These are phyloP conservation scores for Scleroderma citrinum DNA, from an alignment of 768 basidiomycete species.

Conservation along the genomic window DNA sequence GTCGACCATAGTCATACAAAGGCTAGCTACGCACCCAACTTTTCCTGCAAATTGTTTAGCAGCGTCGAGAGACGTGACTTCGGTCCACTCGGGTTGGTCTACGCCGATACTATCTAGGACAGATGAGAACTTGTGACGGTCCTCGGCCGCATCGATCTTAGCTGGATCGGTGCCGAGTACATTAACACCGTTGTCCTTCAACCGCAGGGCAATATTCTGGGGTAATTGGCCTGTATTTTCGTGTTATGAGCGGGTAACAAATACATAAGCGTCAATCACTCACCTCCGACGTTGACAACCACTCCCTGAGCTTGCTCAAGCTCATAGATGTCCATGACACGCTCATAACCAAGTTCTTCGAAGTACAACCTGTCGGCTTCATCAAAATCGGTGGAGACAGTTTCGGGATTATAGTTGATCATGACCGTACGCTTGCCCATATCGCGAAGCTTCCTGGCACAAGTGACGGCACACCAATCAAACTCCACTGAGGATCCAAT, in stretches of 20 bases:
- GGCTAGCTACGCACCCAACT: slow-evolving; percentile 46
- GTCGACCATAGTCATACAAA: not conserved
- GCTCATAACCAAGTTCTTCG: slow-evolving; percentile 95
- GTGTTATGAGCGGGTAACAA: not conserved
- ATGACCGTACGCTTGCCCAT: slow-evolving; percentile 96
- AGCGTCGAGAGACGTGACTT: slow-evolving; percentile 80
- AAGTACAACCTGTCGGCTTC: slow-evolving; percentile 99
- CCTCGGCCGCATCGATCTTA: slow-evolving; percentile 95
- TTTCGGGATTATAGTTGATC: slow-evolving; percentile 99
- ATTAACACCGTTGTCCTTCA: slow-evolving; percentile 85
- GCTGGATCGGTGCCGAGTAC: slow-evolving; percentile 95
- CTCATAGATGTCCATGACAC: slow-evolving; percentile 99
- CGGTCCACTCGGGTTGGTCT: slow-evolving; percentile 95
- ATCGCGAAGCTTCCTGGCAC: slow-evolving; percentile 84
- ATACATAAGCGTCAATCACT: slow-evolving; percentile 21
- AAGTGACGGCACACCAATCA: slow-evolving; percentile 99
- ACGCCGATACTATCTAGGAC: slow-evolving; percentile 92
- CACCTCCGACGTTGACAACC: slow-evolving; percentile 94
- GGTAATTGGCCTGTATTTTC: slow-evolving; percentile 76
- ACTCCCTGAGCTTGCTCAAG: slow-evolving; percentile 89
- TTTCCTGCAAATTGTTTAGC: slow-evolving; percentile 88
- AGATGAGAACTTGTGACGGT: slow-evolving; percentile 98
- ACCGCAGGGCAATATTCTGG: slow-evolving; percentile 95
- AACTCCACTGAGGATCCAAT: slow-evolving; percentile 99
- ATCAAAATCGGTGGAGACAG: slow-evolving; percentile 98